Conservation (phyloP, 75 land plant species). For the Pinus tabuliformis region DNA sequence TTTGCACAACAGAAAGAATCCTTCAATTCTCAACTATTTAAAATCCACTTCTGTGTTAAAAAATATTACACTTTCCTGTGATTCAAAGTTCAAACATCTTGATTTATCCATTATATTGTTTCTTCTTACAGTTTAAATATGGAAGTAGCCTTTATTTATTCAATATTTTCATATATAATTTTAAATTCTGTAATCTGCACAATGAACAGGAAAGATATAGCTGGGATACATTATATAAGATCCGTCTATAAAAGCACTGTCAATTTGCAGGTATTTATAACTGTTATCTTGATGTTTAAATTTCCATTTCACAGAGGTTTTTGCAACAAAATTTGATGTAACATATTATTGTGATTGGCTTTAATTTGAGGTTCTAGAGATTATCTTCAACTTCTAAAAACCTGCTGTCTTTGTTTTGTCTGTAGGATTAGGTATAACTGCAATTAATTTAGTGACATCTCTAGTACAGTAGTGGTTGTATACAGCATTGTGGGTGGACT, state of each 20-base stretch:
- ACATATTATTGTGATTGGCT: not conserved
- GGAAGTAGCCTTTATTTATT: not conserved
- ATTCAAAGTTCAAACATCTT: conserved; percentile 1
- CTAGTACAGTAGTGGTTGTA: not conserved
- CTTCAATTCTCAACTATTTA: not conserved
- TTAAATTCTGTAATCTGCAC: not conserved
- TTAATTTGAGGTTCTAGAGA: not conserved
- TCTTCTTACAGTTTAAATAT: too few species aligned
- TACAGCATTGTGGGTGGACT: not conserved
- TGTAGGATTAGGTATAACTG: not conserved
- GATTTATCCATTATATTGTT: not conserved
- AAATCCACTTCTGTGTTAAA: not conserved
- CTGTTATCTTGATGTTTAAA: not conserved
- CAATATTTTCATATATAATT: not conserved
- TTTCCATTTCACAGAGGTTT: not conserved
- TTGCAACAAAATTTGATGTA: not conserved
- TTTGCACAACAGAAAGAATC: not conserved
- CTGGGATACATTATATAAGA: not conserved
- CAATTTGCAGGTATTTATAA: not conserved
- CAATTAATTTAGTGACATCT: not conserved
- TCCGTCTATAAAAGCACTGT: not conserved
- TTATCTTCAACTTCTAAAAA: not conserved
- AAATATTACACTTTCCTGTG: not conserved
- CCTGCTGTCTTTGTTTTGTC: not conserved
- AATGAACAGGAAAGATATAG: conserved; percentile 8